Conservation (phyloP, 1,139 yeast species). For the Suhomyces anneliseae region DNA sequence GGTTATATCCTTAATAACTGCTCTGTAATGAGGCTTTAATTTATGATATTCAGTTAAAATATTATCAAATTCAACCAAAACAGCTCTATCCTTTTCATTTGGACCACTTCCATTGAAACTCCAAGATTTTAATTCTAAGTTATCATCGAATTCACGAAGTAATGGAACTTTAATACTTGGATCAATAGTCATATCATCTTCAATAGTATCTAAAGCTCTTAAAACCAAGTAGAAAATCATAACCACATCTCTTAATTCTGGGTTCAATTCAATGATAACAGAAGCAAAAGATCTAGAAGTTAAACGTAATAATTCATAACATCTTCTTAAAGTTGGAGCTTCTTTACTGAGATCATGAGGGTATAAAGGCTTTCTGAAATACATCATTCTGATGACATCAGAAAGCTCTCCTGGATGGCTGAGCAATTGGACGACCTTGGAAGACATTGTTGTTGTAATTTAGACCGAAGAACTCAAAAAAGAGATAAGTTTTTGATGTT, state of each 20-base stretch:
- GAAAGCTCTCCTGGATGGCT: constrained; percentile 72
- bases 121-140: constrained; percentile 70
- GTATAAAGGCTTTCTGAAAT: constrained; percentile 55
- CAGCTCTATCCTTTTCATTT: constrained; percentile 77
- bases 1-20: constrained; percentile 74
- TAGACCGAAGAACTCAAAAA: no score
- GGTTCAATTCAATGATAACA: constrained; percentile 87
- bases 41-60: constrained; percentile 71
- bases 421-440: constrained; percentile 61
- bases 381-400: constrained; percentile 63
- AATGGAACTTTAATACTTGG: constrained; percentile 72
- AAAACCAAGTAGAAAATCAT: constrained; percentile 82
- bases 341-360: constrained; percentile 48
- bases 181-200: constrained; percentile 90
- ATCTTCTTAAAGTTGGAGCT: constrained; percentile 53
- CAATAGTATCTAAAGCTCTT: constrained; percentile 93
- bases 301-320: constrained; percentile 63
- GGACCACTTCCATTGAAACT: constrained; percentile 74
- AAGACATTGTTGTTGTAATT: constrained; percentile 41
- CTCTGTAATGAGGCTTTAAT: constrained; percentile 75
- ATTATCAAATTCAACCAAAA: constrained; percentile 66
- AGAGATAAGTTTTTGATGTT: no score
- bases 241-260: constrained; percentile 79
- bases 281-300: constrained; percentile 93
- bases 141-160: constrained; percentile 64